Base-by-base conservation (phyloP, 2,329 filamentous ascomycete genomes). In the Cryphonectria carpinicola region DNA sequence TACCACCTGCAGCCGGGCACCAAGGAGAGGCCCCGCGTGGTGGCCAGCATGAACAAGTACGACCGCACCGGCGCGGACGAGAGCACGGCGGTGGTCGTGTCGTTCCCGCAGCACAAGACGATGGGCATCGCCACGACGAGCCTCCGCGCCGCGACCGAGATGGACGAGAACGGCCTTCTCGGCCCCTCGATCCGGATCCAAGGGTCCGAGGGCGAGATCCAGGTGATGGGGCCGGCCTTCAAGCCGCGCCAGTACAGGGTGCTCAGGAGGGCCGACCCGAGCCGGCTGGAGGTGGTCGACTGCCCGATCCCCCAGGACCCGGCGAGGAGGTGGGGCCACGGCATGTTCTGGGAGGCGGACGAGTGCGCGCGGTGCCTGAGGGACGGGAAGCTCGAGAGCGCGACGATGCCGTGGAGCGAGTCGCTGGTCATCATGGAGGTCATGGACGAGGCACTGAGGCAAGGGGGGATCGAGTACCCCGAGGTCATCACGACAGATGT, bases 361-460 rank as follows among this genome's bases (percentile, higher is more conserved):
- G 80, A 81, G 75, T 77, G 75, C 49, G 80, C 80, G 37, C 78
- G 80, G 49, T 82, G 80, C 70, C 70, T 97, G 70, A 85, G 91
- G 60, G 93, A 96, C 78, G 93, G 93, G 32, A 89, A 89, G 81
- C 87, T 90, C 76, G 91, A 97, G 84, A 94, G 93, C 78, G 85
- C 87, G 64, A 86, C 86, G 17, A 82, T 96, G 80, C 89, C 90
- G 28, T 88, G 89, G 84, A 86, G 88, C 62, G 94, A 97, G 86
- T 95, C 92, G 77, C 84, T 97, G 68, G 86, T 90, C 65, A 93
- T 97, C 73, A 97, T 97, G 94, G 91, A 95, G 79, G 83, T 84
- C 66, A 89, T 89, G 87, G 87, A 89, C 65, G 81, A 84, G 75
- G 84, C 83, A 35, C 80, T 89, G 74, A 81, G 79, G 76, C 86